A percentile compares a stretch with the other conserved stretches of the same genome.
Evolutionary conservation across 164 flowering plant genomes (phyloP).

Genomic region (Aristolochia californica): DNA sequence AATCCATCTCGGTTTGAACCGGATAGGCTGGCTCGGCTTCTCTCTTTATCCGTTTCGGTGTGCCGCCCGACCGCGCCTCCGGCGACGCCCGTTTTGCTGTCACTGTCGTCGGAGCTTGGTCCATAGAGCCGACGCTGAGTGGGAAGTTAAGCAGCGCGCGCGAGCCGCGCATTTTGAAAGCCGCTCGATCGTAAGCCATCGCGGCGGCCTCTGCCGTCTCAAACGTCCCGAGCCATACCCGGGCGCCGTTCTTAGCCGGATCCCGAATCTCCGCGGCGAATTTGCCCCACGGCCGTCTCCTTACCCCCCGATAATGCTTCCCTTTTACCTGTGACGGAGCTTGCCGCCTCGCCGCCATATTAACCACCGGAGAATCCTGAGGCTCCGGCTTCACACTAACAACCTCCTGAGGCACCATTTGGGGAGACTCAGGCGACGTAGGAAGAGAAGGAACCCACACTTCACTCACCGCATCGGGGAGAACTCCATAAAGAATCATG

Average conservation of each 20-base stretch:
- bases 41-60: slow-evolving; percentile 19
- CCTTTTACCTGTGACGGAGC: slow-evolving; percentile 13
- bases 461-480: slow-evolving; percentile 49
- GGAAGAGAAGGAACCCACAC: slow-evolving; percentile 51
- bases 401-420: neutral
- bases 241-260: slow-evolving; percentile 40
- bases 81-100: slow-evolving; percentile 5
- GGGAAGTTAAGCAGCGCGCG: slow-evolving; percentile 39
- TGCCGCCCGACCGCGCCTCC: slow-evolving; percentile 4
- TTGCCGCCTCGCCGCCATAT: neutral
- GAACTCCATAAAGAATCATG: slow-evolving; percentile 53
- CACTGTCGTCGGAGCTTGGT: neutral
- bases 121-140: slow-evolving; percentile 14
- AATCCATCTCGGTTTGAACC: neutral
- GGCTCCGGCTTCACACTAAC: slow-evolving; percentile 21
- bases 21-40: neutral
- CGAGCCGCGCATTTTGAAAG: slow-evolving; percentile 33
- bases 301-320: slow-evolving; percentile 36
- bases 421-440: neutral
- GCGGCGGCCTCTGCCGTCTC: slow-evolving; percentile 43
- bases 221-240: slow-evolving; percentile 43
- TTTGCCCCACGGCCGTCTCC: slow-evolving; percentile 40
- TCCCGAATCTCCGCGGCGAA: slow-evolving; percentile 37
- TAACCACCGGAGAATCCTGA: slow-evolving; percentile 2
- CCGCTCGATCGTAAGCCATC: slow-evolving; percentile 35